These are phyloP conservation scores for Trichophyton mentagrophytes DNA, from an alignment of 2,329 filamentous ascomycete genomes.

Conservation along the genomic window DNA sequence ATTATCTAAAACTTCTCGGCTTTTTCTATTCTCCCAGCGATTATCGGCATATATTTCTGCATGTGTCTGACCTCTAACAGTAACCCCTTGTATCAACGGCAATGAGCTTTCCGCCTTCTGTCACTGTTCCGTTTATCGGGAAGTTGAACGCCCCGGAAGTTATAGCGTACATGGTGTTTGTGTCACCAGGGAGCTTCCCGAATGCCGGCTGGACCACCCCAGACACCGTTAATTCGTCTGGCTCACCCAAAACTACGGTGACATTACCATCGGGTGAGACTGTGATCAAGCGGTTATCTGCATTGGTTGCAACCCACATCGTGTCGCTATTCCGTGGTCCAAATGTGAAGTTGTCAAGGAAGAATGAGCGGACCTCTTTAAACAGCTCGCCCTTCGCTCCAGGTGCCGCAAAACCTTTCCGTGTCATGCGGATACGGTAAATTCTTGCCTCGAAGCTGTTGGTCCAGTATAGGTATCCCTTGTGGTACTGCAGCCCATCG, in stretches of 20 bases:
- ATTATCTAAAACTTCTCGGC: background rate
- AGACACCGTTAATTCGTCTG: background rate
- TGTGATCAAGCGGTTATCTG: background rate
- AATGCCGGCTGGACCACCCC: background rate
- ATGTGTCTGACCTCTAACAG: background rate
- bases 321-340: background rate
- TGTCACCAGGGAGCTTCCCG: background rate
- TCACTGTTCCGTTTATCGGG: background rate
- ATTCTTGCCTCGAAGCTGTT: background rate
- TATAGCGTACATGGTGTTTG: background rate
- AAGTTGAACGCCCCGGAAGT: background rate
- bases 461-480: background rate
- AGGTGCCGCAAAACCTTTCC: background rate
- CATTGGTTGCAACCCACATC: background rate
- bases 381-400: background rate
- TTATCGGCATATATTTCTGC: background rate
- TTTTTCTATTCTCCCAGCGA: background rate
- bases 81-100: background rate
- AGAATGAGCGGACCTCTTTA: background rate
- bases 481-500: background rate
- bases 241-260: background rate
- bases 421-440: background rate
- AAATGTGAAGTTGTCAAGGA: background rate
- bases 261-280: background rate
- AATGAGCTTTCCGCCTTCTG: background rate